Base-by-base conservation (phyloP, 2,329 filamentous ascomycete genomes). In the Teratosphaeria nubilosa region DNA sequence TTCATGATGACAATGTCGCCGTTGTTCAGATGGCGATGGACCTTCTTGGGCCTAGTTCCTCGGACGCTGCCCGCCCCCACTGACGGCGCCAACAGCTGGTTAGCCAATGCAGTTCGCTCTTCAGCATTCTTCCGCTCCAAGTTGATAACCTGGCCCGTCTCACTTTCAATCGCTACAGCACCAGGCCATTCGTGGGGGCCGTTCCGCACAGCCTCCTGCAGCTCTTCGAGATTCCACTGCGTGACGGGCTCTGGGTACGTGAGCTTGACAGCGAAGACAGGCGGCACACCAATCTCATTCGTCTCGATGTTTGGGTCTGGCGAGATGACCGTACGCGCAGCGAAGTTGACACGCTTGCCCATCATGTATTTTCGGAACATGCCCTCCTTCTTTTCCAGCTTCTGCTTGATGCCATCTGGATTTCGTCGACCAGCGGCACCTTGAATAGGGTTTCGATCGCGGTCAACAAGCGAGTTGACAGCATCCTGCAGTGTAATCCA, bases 331-430 rank as follows among this genome's bases (percentile, higher is more conserved):
- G 89, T 95, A 72, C 94, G 87, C 41, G 94, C 94, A 54, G 94
- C 94, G 72, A 94, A 97, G 74, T 99, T 97, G 76, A 99, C 94
- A 78, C 94, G 91, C 80, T 99, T 99, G 61, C 94, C 94, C 94
- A 99, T 99, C 94, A 99, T 97, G 75, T 99, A 96, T 79, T 96
- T 97, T 67, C 94, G 83, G 79, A 99, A 99, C 31, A 99, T 80
- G 64, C 94, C 94, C 70, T 99, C 95, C 76, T 99, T 99, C 80
- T 99, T 99, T 76, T 99, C 94, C 30, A 99, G 81, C 70, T 91
- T 88, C 71, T 99, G 94, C 76, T 99, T 99, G 76, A 99, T 95
- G 66, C 95, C 94, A 63, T 96, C 91, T 61, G 95, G 89, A 56
- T 90, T 87, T 58, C 86, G 82, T 68, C 87, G 86, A 14, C 86